These are phyloP conservation scores for Cryptosporidium ryanae DNA, from an alignment of 169 alveolate species.

Conservation along the genomic window DNA sequence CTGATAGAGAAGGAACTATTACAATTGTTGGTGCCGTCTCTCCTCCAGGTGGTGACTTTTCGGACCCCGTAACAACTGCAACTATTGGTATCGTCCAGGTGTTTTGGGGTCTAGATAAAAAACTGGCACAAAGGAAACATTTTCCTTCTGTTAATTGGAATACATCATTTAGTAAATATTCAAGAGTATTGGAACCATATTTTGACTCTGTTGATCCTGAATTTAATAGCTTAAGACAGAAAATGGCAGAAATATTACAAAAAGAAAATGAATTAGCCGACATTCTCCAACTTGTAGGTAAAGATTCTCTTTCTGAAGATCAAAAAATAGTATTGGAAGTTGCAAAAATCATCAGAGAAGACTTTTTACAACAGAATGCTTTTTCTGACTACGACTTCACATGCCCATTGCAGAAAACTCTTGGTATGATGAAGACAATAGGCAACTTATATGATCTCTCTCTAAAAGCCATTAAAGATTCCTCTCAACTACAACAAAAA, in stretches of 20 bases:
- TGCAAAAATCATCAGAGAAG: constrained; percentile 97
- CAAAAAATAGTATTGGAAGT: constrained; percentile 92
- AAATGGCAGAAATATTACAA: constrained; percentile 92
- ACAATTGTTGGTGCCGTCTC: constrained; percentile 99
- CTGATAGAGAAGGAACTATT: constrained; percentile 97
- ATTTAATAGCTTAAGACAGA: constrained; percentile 90
- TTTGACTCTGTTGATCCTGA: constrained; percentile 94
- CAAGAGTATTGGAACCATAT: constrained; percentile 93
- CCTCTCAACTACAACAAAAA: constrained; percentile 86
- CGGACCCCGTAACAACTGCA: constrained; percentile 99
- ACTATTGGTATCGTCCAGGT: constrained; percentile 98
- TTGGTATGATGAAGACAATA: constrained; percentile 97
- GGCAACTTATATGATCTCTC: constrained; percentile 93
- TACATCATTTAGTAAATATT: constrained; percentile 96
- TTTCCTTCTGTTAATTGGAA: constrained; percentile 99
- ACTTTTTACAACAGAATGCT: constrained; percentile 97
- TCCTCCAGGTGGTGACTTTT: constrained; percentile 99
- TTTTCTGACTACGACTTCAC: constrained; percentile 97
- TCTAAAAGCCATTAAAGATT: constrained; percentile 88
- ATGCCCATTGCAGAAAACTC: constrained; percentile 96
- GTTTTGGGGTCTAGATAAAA: constrained; percentile 99
- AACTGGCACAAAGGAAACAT: constrained; percentile 98
- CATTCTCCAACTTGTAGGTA: constrained; percentile 98
- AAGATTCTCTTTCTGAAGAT: constrained; percentile 97
- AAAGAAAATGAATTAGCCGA: constrained; percentile 96